A percentile compares a stretch with the other conserved stretches of the same genome.
Conservation (phyloP, 1,284 basidiomycete genomes). For the Anthracocystis walkeri region DNA sequence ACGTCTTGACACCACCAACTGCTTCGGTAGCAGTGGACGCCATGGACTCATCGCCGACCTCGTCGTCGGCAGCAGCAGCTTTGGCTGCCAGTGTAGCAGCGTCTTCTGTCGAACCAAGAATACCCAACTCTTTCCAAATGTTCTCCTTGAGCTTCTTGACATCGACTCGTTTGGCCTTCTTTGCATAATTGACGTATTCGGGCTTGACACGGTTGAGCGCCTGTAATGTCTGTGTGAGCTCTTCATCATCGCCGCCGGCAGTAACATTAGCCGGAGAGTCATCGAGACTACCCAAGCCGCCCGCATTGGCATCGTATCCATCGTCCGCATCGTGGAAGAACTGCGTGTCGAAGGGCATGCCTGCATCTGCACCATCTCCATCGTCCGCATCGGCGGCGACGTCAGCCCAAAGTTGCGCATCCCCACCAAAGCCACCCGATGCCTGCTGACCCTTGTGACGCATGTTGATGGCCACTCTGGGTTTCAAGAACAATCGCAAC, state of each 20-base stretch:
- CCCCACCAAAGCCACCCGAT: conserved; percentile 77
- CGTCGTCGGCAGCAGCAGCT: conserved; percentile 21
- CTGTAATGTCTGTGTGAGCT: conserved; percentile 83
- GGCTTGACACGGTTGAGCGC: conserved; percentile 81
- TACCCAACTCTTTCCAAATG: conserved; percentile 88
- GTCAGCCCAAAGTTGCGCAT: conserved; percentile 94
- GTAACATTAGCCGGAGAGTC: conserved; percentile 60
- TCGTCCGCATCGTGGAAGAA: conserved; percentile 96
- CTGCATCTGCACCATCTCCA: conserved; percentile 31
- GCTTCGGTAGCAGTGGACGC: conserved; percentile 14
- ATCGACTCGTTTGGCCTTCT: conserved; percentile 95
- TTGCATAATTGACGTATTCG: conserved; percentile 93
- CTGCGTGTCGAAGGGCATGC: conserved; percentile 86
- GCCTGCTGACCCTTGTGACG: conserved; percentile 83
- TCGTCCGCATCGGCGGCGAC: conserved; percentile 74
- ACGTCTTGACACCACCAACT: conserved; percentile 69
- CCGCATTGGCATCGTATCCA: conserved; percentile 68
- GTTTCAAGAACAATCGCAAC: conserved; percentile 92
- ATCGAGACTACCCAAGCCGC: conserved; percentile 34
- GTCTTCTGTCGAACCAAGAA: conserved; percentile 32
- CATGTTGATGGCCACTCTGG: conserved; percentile 63
- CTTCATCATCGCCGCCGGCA: conserved; percentile 76
- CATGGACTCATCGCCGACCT: conserved; percentile 31
- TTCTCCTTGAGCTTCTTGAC: conserved; percentile 97
- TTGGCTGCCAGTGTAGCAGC: conserved; percentile 24